Conservation (phyloP, 192 early-diverging fungal species). For the Coemansia reversa region DNA sequence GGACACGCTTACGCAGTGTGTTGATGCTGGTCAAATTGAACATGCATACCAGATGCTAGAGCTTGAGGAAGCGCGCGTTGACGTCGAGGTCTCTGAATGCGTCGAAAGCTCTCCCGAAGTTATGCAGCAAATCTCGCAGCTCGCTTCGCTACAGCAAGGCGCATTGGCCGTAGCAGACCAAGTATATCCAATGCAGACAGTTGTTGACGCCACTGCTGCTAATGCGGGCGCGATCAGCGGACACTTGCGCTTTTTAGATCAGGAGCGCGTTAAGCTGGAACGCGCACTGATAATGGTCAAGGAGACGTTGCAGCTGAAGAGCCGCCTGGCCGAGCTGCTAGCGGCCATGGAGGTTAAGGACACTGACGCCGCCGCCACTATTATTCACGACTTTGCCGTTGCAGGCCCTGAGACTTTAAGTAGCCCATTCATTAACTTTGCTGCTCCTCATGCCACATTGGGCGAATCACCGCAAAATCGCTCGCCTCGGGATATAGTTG, state of each 20-base stretch:
- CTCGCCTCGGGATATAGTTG: conserved; percentile 43
- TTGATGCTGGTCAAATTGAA: conserved; percentile 35
- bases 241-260: conserved; percentile 81
- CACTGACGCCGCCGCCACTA: conserved; percentile 60
- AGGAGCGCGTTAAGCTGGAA: conserved; percentile 74
- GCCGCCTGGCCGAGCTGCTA: conserved; percentile 29
- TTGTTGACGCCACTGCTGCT: conserved; percentile 48
- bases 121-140: conserved; percentile 16
- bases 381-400: conserved; percentile 36
- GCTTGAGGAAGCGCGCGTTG: conserved; percentile 50
- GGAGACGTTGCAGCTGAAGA: conserved; percentile 60
- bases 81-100: conserved; percentile 41
- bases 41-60: conserved; percentile 38
- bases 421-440: conserved; percentile 32
- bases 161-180: conserved; percentile 8
- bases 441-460: conserved; percentile 14
- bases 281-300: conserved; percentile 68
- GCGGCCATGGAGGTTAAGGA: conserved; percentile 38
- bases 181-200: conserved; percentile 31
- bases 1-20: conserved; percentile 15
- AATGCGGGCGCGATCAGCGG: conserved; percentile 82
- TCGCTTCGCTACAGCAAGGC: conserved; percentile 11
- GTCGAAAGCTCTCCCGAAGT: conserved; percentile 19
- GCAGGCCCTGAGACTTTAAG: conserved; percentile 21
- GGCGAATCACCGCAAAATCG: conserved; percentile 7